Conservation (phyloP, 192 early-diverging fungal species). For the Coemansia sp. region DNA sequence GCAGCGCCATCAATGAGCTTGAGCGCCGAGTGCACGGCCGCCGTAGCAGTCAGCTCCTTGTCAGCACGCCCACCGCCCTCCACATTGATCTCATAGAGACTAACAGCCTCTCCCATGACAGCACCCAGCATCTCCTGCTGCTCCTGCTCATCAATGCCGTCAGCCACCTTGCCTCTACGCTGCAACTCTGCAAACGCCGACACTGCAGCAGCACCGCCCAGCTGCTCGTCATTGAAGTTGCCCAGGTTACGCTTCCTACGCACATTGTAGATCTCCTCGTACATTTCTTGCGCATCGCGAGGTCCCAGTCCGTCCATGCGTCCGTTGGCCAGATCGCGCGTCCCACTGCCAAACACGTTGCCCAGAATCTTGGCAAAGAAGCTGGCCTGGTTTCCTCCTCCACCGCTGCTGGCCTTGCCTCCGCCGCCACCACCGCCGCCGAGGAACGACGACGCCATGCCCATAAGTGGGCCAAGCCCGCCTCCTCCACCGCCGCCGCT, state of each 20-base stretch:
- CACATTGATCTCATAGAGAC: slow-evolving; percentile 19
- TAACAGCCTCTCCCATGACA: slow-evolving; percentile 43
- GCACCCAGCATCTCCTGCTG: slow-evolving; percentile 45
- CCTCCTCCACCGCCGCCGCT: slow-evolving; percentile 36
- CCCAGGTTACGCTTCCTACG: not conserved
- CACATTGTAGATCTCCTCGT: slow-evolving; percentile 30
- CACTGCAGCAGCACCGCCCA: slow-evolving; percentile 48
- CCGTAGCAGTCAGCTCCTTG: slow-evolving; percentile 41
- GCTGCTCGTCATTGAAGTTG: slow-evolving; percentile 34
- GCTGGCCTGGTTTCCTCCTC: slow-evolving; percentile 24
- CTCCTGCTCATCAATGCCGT: slow-evolving; percentile 20
- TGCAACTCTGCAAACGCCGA: slow-evolving; percentile 33
- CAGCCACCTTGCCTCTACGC: not conserved
- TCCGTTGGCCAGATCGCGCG: slow-evolving; percentile 37
- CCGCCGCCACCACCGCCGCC: slow-evolving; percentile 18
- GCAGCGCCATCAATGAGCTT: slow-evolving; percentile 46
- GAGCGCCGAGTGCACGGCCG: slow-evolving; percentile 39
- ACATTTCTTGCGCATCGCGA: slow-evolving; percentile 20
- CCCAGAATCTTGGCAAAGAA: slow-evolving; percentile 50
- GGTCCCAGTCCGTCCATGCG: slow-evolving; percentile 27
- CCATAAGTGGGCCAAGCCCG: slow-evolving; percentile 38
- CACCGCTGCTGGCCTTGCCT: slow-evolving; percentile 6
- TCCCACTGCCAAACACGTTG: slow-evolving; percentile 50
- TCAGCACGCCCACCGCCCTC: slow-evolving; percentile 22
- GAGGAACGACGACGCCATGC: slow-evolving; percentile 49